Percentiles rank a stretch among this genome's conserved stretches.
These are phyloP conservation scores for Fomes fomentarius DNA, from an alignment of 1,284 basidiomycete species.

Conservation along the genomic window DNA sequence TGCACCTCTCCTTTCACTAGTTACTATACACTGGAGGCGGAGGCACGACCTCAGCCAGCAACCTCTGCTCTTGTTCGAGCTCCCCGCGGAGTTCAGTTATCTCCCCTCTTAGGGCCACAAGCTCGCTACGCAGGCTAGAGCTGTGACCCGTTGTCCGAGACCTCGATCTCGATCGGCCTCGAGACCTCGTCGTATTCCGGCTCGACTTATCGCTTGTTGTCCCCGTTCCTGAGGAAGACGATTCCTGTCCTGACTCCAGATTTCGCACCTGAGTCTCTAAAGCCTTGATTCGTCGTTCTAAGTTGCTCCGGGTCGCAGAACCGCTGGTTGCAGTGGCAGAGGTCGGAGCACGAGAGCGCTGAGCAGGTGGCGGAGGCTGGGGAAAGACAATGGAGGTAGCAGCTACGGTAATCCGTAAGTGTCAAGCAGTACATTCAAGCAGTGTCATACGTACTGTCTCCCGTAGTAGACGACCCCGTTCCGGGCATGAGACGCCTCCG, in stretches of 20 bases:
- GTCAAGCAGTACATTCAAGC: too few species aligned
- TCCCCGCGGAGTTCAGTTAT: slow-evolving; percentile 9
- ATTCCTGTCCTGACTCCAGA: neutral
- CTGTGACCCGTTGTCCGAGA: neutral
- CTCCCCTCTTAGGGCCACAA: slow-evolving; percentile 5
- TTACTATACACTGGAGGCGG: slow-evolving; percentile 3
- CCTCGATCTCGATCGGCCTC: neutral
- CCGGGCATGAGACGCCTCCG: neutral
- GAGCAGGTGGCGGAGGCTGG: neutral
- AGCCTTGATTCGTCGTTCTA: neutral
- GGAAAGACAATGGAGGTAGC: too few species aligned
- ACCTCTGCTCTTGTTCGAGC: slow-evolving; percentile 9
- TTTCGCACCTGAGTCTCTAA: neutral
- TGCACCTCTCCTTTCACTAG: too few species aligned
- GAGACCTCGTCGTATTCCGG: neutral
- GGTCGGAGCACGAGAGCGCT: neutral
- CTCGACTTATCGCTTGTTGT: neutral
- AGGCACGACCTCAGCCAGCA: neutral
- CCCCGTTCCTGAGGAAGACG: neutral
- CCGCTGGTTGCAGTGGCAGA: neutral
- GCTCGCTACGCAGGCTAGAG: neutral
- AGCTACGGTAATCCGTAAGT: too few species aligned
- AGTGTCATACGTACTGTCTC: neutral
- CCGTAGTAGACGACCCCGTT: neutral
- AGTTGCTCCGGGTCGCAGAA: neutral